Conservation (phyloP, 1,139 yeast genomes). For the Blastobotrys indianensis region DNA sequence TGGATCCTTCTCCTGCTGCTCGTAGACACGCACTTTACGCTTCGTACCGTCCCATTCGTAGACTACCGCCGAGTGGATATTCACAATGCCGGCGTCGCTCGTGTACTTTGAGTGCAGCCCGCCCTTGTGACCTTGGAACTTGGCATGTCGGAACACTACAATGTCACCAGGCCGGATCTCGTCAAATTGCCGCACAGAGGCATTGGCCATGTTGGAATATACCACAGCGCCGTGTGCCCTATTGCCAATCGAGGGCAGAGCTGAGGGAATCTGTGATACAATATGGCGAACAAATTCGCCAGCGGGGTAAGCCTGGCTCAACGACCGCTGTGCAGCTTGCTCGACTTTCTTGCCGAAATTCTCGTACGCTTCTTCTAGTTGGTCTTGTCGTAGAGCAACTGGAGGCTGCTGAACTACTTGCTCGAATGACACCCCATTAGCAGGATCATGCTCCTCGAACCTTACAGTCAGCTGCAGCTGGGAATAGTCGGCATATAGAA, state of each 20-base stretch:
- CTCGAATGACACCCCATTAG: conserved; percentile 44
- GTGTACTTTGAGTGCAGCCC: conserved; percentile 44
- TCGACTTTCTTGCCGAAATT: conserved; percentile 33
- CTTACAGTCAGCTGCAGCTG: conserved; percentile 51
- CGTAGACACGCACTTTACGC: conserved; percentile 71
- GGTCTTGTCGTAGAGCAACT: conserved; percentile 38
- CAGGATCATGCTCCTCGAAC: conserved; percentile 53
- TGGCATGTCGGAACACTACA: conserved; percentile 66
- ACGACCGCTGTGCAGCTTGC: conserved; percentile 24
- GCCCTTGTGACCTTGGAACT: conserved; percentile 62
- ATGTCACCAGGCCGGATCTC: conserved; percentile 81
- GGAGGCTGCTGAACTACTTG: conserved; percentile 47
- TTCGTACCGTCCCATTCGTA: conserved; percentile 70
- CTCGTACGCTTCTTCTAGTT: conserved; percentile 47
- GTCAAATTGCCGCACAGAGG: conserved; percentile 52
- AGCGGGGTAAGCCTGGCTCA: conserved; percentile 20
- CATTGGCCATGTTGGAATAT: conserved; percentile 55
- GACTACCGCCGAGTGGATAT: conserved; percentile 41
- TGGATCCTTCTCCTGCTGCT: conserved; percentile 34
- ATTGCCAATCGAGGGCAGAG: conserved; percentile 56
- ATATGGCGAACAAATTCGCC: conserved; percentile 34
- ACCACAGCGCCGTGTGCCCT: conserved; percentile 70
- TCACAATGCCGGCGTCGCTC: conserved; percentile 44
- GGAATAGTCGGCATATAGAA: conserved; percentile 68
- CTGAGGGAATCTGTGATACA: conserved; percentile 33